Evolutionary conservation across 495 filamentous ascomycete genomes (phyloP), one percentile per base, ranked within the genome.

Genomic region (Trichoderma orchidacearum): DNA sequence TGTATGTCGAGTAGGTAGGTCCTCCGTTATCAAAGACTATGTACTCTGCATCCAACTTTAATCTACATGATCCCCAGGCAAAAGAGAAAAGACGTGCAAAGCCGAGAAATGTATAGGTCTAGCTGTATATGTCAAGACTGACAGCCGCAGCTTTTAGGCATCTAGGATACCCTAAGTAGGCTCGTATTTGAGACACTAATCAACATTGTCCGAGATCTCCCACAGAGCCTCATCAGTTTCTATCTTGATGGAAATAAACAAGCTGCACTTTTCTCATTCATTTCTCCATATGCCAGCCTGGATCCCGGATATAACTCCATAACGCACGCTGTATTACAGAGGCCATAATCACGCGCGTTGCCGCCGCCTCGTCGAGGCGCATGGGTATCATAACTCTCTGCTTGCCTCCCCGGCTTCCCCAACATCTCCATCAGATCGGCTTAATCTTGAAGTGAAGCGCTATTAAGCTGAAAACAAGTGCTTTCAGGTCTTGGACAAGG

Each of bases 391-490:
- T 53, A 30, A 30, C 51, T 53, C 45, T 32, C 2, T 53, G 28
- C 51, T 25, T 31, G 28, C 17, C 9, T 30, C 28, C 31, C 17
- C 9, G 21, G 5, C 28, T 53, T 25, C 21, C n/a, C 53, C 53
- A 23, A 36, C 11, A 17, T 21, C 15, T 1, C 8, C 55, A n/a
- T 76, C 72, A 90, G 61, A 91, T 90, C n/a, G 87, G 87, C 70
- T 91, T 91, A 72, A 90, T 90, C 84, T 97, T 99, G 79, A 97
- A 99, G 72, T 99, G 94, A 52, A 99, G 79, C 11, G 88, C 87
- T 61, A 96, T 97, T 30, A 99, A 74, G 30, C 91, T 95, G 71
- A 99, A 99, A 2, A 97, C 87, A 28, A 99, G 80, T 13, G 93
- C 93, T 73, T 97, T 97, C 51, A 99, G 75, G 64, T 99, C 94